These are phyloP conservation scores for Lignosus rhinocerotis DNA, from an alignment of 1,284 basidiomycete genomes.

Conservation along the genomic window DNA sequence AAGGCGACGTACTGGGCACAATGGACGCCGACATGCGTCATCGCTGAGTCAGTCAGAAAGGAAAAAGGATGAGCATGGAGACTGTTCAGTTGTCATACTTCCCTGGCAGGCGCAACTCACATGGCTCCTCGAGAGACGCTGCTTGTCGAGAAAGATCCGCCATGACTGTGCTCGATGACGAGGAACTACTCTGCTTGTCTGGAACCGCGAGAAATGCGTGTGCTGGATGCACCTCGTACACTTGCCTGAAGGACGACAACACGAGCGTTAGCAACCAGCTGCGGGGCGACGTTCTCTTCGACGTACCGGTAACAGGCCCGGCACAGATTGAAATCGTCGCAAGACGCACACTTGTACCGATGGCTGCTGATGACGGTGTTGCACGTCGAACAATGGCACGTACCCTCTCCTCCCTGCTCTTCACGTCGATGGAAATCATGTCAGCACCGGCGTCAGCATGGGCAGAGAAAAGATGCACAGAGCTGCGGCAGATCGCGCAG, in stretches of 20 bases:
- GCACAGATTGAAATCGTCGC: constrained; percentile 79
- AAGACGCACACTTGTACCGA: constrained; percentile 84
- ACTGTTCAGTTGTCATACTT: background rate
- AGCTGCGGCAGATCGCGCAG: background rate
- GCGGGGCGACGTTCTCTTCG: background rate
- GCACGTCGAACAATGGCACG: constrained; percentile 79
- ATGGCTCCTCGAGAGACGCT: constrained; percentile 50
- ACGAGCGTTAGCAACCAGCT: constrained; percentile 1
- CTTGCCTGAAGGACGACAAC: constrained; percentile 50
- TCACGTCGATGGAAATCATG: background rate
- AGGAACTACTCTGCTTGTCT: constrained; percentile 50
- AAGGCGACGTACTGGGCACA: constrained; percentile 71
- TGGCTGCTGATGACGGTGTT: constrained; percentile 57
- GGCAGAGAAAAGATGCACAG: background rate
- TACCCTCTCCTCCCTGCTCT: constrained; percentile 71
- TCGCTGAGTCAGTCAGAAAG: constrained; percentile 1
- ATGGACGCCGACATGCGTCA: constrained; percentile 30
- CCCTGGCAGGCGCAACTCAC: constrained; percentile 43
- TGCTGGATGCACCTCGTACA: constrained; percentile 86
- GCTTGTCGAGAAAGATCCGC: constrained; percentile 37
- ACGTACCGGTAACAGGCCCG: constrained; percentile 75
- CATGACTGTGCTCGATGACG: constrained; percentile 30
- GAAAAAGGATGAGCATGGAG: background rate
- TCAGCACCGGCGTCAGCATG: background rate
- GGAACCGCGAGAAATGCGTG: constrained; percentile 82